phyloP scores from a whole-genome alignment of 2,329 filamentous ascomycete species.

The Clonostachys sp. region DNA sequence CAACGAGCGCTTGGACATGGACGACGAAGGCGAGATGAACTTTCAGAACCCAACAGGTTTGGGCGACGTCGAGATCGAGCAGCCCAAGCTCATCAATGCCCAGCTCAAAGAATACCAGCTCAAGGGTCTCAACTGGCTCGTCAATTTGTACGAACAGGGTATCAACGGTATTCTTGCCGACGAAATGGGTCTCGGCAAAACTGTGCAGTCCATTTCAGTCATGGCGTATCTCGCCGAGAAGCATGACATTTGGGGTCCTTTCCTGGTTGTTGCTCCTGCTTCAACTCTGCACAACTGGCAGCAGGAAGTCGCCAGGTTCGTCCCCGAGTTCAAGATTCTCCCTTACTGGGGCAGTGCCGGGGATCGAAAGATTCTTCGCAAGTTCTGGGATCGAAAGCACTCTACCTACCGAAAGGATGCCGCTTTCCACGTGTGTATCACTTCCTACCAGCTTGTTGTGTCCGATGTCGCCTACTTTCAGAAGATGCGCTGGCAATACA shows the following conservation, averaged over 20 bases:
- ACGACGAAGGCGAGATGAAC: slow-evolving; percentile 97
- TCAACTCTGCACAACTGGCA: slow-evolving; percentile 99
- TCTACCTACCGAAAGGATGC: slow-evolving; percentile 92
- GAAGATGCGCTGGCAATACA: slow-evolving; percentile 99
- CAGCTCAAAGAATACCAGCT: slow-evolving; percentile 98
- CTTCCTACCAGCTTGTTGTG: slow-evolving; percentile 95
- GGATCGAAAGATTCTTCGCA: slow-evolving; percentile 92
- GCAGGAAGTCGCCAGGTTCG: slow-evolving; percentile 93
- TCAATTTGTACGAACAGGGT: slow-evolving; percentile 97
- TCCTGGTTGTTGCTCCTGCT: slow-evolving; percentile 91
- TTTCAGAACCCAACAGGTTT: slow-evolving; percentile 98
- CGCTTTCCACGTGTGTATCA: slow-evolving; percentile 92
- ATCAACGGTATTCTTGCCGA: slow-evolving; percentile 99
- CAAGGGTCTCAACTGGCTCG: slow-evolving; percentile 98
- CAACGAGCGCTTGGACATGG: slow-evolving; percentile 62
- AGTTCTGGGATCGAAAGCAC: slow-evolving; percentile 99
- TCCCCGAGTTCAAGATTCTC: slow-evolving; percentile 89
- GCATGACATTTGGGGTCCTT: slow-evolving; percentile 97
- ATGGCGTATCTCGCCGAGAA: slow-evolving; percentile 98
- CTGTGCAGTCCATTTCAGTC: slow-evolving; percentile 96
- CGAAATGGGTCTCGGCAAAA: slow-evolving; percentile 99
- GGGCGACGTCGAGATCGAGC: slow-evolving; percentile 88
- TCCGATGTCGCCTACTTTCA: slow-evolving; percentile 96
- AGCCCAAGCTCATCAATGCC: slow-evolving; percentile 88
- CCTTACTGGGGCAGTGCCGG: slow-evolving; percentile 96